Percentiles rank a stretch among this genome's conserved stretches.
Conservation (phyloP, 2,329 filamentous ascomycete species). For the Aspergillus persii region DNA sequence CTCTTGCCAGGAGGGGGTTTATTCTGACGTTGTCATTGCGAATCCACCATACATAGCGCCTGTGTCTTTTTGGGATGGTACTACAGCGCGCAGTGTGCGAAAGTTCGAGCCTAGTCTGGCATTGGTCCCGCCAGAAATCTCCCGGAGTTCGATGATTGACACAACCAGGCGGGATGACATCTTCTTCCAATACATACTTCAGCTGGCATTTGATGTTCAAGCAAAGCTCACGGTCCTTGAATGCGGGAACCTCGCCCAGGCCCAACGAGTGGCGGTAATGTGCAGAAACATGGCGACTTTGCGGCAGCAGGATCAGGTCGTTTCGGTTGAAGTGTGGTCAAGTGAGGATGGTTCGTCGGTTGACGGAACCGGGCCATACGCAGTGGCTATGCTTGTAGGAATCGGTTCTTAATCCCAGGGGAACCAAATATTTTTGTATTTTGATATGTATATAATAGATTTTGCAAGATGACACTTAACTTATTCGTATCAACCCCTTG, state of each 20-base stretch:
- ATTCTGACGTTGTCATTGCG: constrained; percentile 68
- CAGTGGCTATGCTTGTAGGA: background rate
- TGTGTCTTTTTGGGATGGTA: constrained; percentile 54
- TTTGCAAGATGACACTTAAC: background rate
- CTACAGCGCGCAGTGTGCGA: constrained; percentile 71
- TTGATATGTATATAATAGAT: background rate
- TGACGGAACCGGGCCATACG: background rate
- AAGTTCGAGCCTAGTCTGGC: constrained; percentile 78
- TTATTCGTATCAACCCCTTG: too few species aligned
- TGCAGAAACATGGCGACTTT: constrained; percentile 3
- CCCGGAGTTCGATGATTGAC: background rate
- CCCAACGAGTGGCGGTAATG: constrained; percentile 29
- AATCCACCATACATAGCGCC: constrained; percentile 91
- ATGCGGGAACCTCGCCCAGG: constrained; percentile 36
- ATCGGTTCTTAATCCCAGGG: background rate
- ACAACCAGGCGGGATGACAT: constrained; percentile 27
- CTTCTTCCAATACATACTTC: constrained; percentile 37
- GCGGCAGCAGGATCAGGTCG: background rate
- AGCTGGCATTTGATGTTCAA: constrained; percentile 21
- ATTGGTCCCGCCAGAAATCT: constrained; percentile 59
- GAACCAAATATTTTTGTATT: background rate
- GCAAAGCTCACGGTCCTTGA: constrained; percentile 35
- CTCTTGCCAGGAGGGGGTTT: background rate
- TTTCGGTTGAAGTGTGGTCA: constrained; percentile 3
- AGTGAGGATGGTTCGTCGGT: background rate